A percentile compares a stretch with the other conserved stretches of the same genome.
Conservation (phyloP, 495 filamentous ascomycete genomes). For the Schizothecium vesticola region DNA sequence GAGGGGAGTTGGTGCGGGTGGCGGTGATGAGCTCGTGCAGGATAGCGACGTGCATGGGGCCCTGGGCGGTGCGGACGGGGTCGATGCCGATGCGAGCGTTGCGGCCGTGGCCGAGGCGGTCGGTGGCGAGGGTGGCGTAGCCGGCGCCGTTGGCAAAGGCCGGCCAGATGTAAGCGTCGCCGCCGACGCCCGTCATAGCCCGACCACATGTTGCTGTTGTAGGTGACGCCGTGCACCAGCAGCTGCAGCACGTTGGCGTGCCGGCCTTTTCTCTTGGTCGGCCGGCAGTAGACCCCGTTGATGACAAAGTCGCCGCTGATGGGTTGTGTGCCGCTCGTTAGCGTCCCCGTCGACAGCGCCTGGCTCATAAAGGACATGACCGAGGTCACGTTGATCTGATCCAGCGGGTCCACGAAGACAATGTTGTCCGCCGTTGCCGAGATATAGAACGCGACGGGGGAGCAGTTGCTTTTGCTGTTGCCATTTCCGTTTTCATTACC, state of each 20-base stretch:
- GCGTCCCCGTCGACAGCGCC: neutral
- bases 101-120: constrained; percentile 23
- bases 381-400: neutral
- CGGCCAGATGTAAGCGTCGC: constrained; percentile 18
- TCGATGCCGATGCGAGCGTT: constrained; percentile 16
- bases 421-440: constrained; percentile 3
- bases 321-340: neutral
- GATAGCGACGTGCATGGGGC: constrained; percentile 16
- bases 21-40: constrained; percentile 17
- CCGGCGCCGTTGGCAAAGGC: constrained; percentile 14
- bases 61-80: constrained; percentile 17
- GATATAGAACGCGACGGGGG: neutral
- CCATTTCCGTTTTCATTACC: too few relatives aligned
- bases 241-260: constrained; percentile 16
- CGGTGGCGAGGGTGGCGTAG: constrained; percentile 27
- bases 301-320: neutral
- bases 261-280: neutral
- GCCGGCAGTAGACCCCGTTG: constrained; percentile 4
- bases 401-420: neutral
- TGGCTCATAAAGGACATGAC: neutral
- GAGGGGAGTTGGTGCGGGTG: neutral
- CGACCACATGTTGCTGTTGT: constrained; percentile 15
- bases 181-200: constrained; percentile 7
- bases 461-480: neutral
- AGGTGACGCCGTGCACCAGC: constrained; percentile 19